Base-by-base conservation (phyloP, 1,139 yeast genomes). In the Arxiozyma heterogenica region DNA sequence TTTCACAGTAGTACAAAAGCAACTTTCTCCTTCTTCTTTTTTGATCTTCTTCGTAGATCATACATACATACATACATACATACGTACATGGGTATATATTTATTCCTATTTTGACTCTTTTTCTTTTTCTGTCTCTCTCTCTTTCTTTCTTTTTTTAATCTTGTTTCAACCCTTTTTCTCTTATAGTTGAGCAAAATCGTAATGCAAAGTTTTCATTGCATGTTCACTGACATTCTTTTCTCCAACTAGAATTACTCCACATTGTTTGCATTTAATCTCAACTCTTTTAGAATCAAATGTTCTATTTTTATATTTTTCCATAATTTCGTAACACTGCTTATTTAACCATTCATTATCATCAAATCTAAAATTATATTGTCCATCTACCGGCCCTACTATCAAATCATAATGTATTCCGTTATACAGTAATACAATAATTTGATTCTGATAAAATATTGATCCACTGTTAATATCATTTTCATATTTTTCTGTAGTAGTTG, bases 331-430 rank as follows among this genome's bases (percentile, higher is more conserved):
- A 43, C 50, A 22, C 11, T 48, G 41, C 15, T 27, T 11, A 48
- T 70, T 67, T 23, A 67, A 57, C 1, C 81, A 69, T 1, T 76
- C 75, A 8, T 66, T 20, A 23, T 47, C 45, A 25, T 23, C 34
- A 21, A 9, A 23, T 20, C 25, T 27, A 27, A 47, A 47, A 39
- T 25, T 41, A 27, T 41, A 41, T 20, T 41, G 44, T 23, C 44
- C 44, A 41, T 41, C 23, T 25, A 27, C 4, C 17, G 46, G 27
- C 17, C 50, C 22, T 12, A 77, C 81, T 12, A 84, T 70, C 0
- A 86, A 74, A 65, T 86, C 95, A 65, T 86, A 87, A 68, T 87
- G 95, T 51, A 86, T 79, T 0, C 95, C 95, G 47, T 81, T 79
- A 63, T 86, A 86, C 12, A 83, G 72, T 47, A 86, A 72, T 18